phyloP scores from a whole-genome alignment of 2,329 filamentous ascomycete genomes.

The Stachybotrys echinatus region DNA sequence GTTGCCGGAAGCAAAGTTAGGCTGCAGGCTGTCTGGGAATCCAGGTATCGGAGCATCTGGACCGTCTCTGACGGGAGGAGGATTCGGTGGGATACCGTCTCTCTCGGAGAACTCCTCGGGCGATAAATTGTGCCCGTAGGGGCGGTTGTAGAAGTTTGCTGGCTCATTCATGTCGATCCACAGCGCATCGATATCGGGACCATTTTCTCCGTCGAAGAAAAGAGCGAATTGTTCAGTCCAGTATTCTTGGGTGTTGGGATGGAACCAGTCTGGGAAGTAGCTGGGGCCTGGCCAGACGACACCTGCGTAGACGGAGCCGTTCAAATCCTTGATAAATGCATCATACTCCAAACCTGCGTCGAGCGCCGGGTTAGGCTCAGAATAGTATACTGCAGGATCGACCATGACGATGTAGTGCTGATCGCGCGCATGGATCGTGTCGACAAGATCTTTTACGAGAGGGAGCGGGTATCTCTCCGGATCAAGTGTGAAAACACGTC shows the following conservation, averaged over 20 bases:
- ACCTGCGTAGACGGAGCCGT: constrained; percentile 53
- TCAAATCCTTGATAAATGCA: constrained; percentile 41
- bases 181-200: constrained; percentile 69
- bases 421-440: constrained; percentile 59
- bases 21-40: constrained; percentile 16
- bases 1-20: constrained; percentile 4
- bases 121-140: constrained; percentile 30
- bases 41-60: constrained; percentile 15
- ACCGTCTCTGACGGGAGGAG: constrained; percentile 51
- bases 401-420: constrained; percentile 69
- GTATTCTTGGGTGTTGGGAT: constrained; percentile 54
- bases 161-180: constrained; percentile 65
- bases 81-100: constrained; percentile 48
- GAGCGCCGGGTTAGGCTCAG: constrained; percentile 28
- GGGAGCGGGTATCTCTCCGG: constrained; percentile 56
- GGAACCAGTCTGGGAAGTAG: constrained; percentile 73
- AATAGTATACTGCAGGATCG: constrained; percentile 60
- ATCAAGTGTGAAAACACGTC: constrained; percentile 53
- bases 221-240: constrained; percentile 62
- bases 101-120: constrained; percentile 27
- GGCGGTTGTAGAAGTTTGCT: constrained; percentile 24
- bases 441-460: constrained; percentile 60
- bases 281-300: constrained; percentile 74
- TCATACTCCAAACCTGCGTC: constrained; percentile 35
- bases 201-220: constrained; percentile 59